Conservation (phyloP, 768 basidiomycete genomes). For the Chalciporus chontae region DNA sequence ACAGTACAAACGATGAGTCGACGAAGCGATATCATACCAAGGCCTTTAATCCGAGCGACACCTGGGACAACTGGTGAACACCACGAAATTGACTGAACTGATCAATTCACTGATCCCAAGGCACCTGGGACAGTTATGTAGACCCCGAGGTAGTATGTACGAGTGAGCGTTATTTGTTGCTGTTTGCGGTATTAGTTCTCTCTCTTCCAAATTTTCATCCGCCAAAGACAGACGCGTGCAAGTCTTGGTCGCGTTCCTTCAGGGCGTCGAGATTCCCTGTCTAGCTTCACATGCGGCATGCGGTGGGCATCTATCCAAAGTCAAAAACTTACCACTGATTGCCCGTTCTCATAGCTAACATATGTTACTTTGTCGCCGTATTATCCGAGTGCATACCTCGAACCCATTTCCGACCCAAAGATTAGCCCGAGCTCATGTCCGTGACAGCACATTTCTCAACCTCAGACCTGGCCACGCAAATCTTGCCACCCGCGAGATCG, state of each 20-base stretch:
- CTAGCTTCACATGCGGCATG: constrained; percentile 48
- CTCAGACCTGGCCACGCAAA: constrained; percentile 13
- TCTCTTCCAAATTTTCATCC: constrained; percentile 27
- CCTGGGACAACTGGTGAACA: no score
- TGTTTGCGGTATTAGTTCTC: constrained; percentile 20
- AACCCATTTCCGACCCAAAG: constrained; percentile 25
- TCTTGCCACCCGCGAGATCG: constrained; percentile 11
- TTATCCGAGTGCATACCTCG: constrained; percentile 44
- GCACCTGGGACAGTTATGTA: no score
- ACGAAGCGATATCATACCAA: no score
- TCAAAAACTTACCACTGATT: neutral
- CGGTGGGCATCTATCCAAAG: constrained; percentile 36
- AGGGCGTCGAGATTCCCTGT: constrained; percentile 28
- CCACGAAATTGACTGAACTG: no score
- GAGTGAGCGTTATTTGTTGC: constrained; percentile 23
- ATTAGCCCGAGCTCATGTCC: constrained; percentile 18
- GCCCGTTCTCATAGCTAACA: constrained; percentile 48
- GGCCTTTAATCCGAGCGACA: no score
- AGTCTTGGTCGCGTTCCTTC: constrained; percentile 25
- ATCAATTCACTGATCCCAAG: no score
- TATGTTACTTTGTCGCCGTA: constrained; percentile 73
- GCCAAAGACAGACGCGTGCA: neutral
- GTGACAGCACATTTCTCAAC: constrained; percentile 7
- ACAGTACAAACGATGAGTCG: no score
- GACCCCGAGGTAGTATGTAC: no score